Evolutionary conservation across 2,329 filamentous ascomycete species (phyloP).

Genomic region (Thyridium curvatum): DNA sequence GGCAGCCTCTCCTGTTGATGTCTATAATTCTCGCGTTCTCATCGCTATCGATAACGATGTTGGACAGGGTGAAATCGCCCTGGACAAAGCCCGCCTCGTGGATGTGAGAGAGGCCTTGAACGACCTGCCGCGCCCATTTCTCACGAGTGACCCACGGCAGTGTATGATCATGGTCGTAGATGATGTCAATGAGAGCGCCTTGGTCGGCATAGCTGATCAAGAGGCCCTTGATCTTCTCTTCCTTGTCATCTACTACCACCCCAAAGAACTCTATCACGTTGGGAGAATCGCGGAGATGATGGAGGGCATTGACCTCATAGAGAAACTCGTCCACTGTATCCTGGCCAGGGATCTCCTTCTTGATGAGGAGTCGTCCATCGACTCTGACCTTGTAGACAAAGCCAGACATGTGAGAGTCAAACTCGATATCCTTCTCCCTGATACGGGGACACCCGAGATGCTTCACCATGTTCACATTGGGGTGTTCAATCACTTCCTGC

Average conservation of each 20-base stretch:
- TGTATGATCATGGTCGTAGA: constrained; percentile 68
- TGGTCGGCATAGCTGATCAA: constrained; percentile 83
- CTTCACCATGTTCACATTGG: constrained; percentile 63
- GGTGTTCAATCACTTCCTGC: constrained; percentile 83
- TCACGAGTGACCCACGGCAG: constrained; percentile 68
- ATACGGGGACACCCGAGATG: constrained; percentile 64
- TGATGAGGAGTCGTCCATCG: constrained; percentile 67
- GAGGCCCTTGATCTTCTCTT: constrained; percentile 73
- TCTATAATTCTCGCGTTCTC: constrained; percentile 95
- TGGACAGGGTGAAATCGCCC: constrained; percentile 93
- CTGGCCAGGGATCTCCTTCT: constrained; percentile 95
- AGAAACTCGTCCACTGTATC: constrained; percentile 95
- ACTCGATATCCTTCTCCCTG: constrained; percentile 69
- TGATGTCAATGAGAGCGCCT: constrained; percentile 82
- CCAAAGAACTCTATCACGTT: constrained; percentile 84
- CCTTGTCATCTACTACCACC: constrained; percentile 74
- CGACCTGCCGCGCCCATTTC: constrained; percentile 86
- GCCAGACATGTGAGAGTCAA: constrained; percentile 89
- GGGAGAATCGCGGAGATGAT: constrained; percentile 62
- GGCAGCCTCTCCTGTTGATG: constrained; percentile 95
- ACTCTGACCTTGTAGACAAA: constrained; percentile 93
- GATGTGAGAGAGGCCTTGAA: constrained; percentile 82
- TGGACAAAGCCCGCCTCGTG: constrained; percentile 96
- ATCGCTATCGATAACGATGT: constrained; percentile 84
- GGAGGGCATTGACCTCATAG: constrained; percentile 95